phyloP scores from a whole-genome alignment of 169 alveolate species.

The Plasmodium blacklocki region DNA sequence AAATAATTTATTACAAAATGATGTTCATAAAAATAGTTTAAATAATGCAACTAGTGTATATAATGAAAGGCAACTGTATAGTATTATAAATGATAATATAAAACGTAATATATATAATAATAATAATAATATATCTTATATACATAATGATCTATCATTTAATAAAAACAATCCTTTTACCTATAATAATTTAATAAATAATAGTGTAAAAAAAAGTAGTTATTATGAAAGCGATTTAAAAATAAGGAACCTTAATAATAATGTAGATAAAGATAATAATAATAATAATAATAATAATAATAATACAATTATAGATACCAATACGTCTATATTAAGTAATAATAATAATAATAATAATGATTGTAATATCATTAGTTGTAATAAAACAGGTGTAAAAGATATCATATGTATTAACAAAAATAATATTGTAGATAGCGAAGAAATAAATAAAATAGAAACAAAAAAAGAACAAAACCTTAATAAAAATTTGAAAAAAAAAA shows the following conservation, averaged over 20 bases:
- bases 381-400: neutral
- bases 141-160: too few species aligned
- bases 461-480: neutral
- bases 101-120: neutral
- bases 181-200: too few species aligned
- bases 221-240: too few species aligned
- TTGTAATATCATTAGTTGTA: neutral
- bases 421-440: neutral
- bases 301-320: neutral
- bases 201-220: too few species aligned
- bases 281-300: neutral
- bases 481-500: slow-evolving; percentile 22
- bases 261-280: neutral
- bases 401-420: neutral
- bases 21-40: too few species aligned
- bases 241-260: neutral
- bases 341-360: neutral
- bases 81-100: neutral
- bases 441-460: neutral
- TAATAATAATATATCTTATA: neutral
- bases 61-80: too few species aligned
- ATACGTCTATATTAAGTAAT: neutral
- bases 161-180: too few species aligned
- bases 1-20: too few species aligned
- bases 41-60: too few species aligned